Evolutionary conservation across 2,329 filamentous ascomycete genomes (phyloP), one percentile per base, ranked within the genome.

Genomic region (Apiospora rasikravindrae): DNA sequence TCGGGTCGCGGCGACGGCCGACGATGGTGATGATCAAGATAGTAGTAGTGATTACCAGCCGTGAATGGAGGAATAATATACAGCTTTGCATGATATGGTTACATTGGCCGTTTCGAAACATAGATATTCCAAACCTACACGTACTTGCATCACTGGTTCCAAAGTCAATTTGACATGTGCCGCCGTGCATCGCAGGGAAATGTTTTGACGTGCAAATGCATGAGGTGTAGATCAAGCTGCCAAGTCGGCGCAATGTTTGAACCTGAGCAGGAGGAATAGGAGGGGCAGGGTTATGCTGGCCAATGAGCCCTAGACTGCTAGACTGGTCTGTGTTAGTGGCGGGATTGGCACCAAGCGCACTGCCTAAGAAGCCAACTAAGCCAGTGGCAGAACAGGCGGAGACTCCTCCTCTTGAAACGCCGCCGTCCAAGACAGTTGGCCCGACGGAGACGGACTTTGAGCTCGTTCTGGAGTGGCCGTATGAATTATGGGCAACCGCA

Each of bases 381-480:
- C 26, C 53, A 22, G 14, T 61, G 53, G 16, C 29, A 61, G 53
- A 10, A 10, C 29, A 11, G 16, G 14, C 51, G 29, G 53, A 61
- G 29, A 33, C 8, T 37, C 29, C 53, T 61, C 53, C 53, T 33
- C 16, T 37, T 61, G 53, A 61, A 61, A 61, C 53, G 16, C 53
- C 53, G 53, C 33, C 53, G 53, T 37, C 8, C 16, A 22, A 22
- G 16, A 37, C 29, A 61, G 53, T 61, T 61, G 53, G 29, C 53
- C 53, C 53, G 53, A 61, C 53, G 53, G 53, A 61, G 53, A 61
- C 53, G 53, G 53, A 61, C 53, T 61, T 61, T 61, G 26, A 61
- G 29, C 53, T 22, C n/a, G 51, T 57, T 16, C 14, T 57, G 29
- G 16, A 33, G 53, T n/a, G 49, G 49, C 11, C 5, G 13, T 16